A percentile compares a stretch with the other conserved stretches of the same genome.
Evolutionary conservation across 306 rosid genomes (phyloP).

Genomic region (Citrullus mucosospermus): DNA sequence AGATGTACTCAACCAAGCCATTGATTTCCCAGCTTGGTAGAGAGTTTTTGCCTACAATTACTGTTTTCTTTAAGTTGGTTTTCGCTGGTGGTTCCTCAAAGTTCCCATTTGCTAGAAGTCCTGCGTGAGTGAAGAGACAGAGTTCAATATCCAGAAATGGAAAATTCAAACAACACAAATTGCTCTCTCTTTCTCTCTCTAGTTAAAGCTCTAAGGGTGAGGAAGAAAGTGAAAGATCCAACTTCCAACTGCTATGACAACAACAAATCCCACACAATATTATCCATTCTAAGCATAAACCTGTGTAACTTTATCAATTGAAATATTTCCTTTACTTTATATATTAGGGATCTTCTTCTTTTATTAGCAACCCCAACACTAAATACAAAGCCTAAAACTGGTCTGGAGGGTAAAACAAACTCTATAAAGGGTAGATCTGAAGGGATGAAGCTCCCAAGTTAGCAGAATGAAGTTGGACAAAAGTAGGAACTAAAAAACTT

Average conservation of each 20-base stretch:
- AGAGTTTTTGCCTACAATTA: slow-evolving; percentile 48
- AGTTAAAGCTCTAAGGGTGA: not conserved
- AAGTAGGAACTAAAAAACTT: not conserved
- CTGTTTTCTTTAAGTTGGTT: slow-evolving; percentile 43
- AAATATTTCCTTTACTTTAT: not conserved
- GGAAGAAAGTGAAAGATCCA: not conserved
- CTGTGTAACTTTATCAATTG: not conserved
- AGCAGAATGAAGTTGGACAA: not conserved
- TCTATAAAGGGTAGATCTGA: not conserved
- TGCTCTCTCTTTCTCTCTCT: not conserved
- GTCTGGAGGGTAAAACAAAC: not conserved
- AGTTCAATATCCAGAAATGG: not conserved
- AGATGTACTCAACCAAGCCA: slow-evolving; percentile 81
- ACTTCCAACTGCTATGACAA: not conserved
- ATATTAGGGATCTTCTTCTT: not conserved
- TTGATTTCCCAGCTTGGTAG: slow-evolving; percentile 77
- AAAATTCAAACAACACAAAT: not conserved
- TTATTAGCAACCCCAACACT: not conserved
- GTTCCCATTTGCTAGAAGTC: slow-evolving; percentile 70
- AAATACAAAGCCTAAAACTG: not conserved
- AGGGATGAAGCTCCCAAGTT: not conserved
- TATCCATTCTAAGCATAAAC: too few species aligned
- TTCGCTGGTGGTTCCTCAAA: slow-evolving; percentile 63
- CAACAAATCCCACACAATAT: not conserved
- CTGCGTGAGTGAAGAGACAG: slow-evolving; percentile 21